Base-by-base conservation (phyloP, 208 protist species). In the Trypanosoma lewisi region DNA sequence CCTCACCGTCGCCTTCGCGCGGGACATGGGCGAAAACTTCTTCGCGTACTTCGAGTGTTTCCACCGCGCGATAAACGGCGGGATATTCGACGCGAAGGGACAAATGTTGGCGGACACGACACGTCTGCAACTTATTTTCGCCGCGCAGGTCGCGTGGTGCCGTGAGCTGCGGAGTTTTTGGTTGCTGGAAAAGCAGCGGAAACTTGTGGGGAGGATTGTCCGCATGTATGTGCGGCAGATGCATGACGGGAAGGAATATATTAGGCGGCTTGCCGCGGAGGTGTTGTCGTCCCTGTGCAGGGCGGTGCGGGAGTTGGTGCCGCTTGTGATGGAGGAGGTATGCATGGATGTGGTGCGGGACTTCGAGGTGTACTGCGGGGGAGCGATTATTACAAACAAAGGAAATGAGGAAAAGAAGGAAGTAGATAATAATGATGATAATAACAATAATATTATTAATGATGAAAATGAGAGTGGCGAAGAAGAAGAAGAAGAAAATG, bases 11-110 rank as follows among this genome's bases (percentile, higher is more conserved):
- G 90, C 87, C 41, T 94, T 96, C 70, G 87, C 79, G 21, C 85
- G 87, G 11, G 90, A 96, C 62, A 71, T 83, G 63, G 55, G 78
- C 27, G 77, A 77, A 39, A 79, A 83, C 33, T 94, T 94, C 59
- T 61, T 96, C 68, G 34, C 50, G 3, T 96, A 91, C 70, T 93
- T 87, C 67, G 83, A 93, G 48, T 77, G 84, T 47, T 96, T 96
- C 59, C 87, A 96, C 58, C 64, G 84, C 63, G 79, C 83, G n/a
- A 52, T 94, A 4, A 76, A 91, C 42, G 76, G 82, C 2, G 87
- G 87, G n/a, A 67, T 96, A 27, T 91, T 82, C 59, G 83, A 94
- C 73, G 71, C 54, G 11, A 63, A 70, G 17, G 86, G 86, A 6
- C 63, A 78, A 39, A 55, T 96, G 16, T 69, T 93, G n/a, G 76